A percentile compares a stretch with the other conserved stretches of the same genome.
These are phyloP conservation scores for Neobulgaria alba DNA, from an alignment of 2,329 filamentous ascomycete species.

Conservation along the genomic window DNA sequence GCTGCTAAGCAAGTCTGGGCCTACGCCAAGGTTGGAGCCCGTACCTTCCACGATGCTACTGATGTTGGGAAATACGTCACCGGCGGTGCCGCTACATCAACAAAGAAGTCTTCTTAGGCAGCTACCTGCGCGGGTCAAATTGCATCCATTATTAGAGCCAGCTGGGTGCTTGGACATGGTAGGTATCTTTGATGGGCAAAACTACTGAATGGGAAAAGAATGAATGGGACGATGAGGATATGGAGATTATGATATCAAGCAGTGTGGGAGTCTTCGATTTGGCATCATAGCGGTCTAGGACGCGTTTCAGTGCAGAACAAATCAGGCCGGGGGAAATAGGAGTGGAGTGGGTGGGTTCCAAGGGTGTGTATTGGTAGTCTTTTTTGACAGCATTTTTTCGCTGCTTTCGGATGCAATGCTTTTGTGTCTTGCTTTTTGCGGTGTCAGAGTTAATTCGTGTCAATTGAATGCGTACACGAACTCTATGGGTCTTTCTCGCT, in stretches of 20 bases:
- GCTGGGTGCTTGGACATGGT: background rate
- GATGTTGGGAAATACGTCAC: slow-evolving; percentile 67
- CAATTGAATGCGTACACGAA: background rate
- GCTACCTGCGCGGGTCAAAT: no score
- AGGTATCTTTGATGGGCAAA: background rate
- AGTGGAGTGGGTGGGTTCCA: background rate
- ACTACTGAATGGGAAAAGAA: background rate
- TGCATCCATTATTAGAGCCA: no score
- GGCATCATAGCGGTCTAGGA: background rate
- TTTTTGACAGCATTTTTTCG: background rate
- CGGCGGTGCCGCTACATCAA: slow-evolving; percentile 44
- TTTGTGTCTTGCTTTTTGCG: background rate
- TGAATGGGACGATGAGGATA: background rate
- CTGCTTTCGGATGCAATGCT: background rate
- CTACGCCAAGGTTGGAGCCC: slow-evolving; percentile 60
- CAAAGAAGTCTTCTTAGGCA: slow-evolving; percentile 47
- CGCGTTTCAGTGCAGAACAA: background rate
- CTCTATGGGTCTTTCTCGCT: no score
- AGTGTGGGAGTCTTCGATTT: background rate
- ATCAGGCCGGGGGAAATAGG: background rate
- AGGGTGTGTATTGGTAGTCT: background rate
- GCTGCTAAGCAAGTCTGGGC: slow-evolving; percentile 74
- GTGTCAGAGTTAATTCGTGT: background rate
- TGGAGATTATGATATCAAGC: background rate
- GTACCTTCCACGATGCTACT: slow-evolving; percentile 70